Evolutionary conservation across 2,329 filamentous ascomycete genomes (phyloP), one percentile per base, ranked within the genome.

Genomic region (Pseudovirgaria hyperparasitica): DNA sequence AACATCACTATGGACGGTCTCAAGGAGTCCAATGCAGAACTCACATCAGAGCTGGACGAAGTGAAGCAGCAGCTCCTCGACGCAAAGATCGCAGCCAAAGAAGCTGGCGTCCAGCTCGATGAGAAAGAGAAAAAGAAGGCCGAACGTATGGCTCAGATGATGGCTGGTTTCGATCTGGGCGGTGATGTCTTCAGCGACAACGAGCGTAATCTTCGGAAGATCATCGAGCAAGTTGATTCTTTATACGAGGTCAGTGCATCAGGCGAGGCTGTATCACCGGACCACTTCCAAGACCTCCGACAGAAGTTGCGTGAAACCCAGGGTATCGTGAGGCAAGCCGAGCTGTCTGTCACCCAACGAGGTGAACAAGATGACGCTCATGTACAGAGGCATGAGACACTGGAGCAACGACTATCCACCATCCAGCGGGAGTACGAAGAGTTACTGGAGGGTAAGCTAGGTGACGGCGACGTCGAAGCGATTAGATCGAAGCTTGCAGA

Each of bases 61-160:
- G 71, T 96, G 33, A 96, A 96, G 62, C 86, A 94, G 54, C 86
- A 94, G 49, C 72, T 98, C 27, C 67, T 96, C 11, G 86, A 96
- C 52, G 85, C 90, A 24, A 87, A 87, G 62, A 94, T 96, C 81
- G 90, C 76, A 41, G 85, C 87, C 31, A 92, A 90, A 61, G 90
- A 96, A 59, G 87, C 81, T 2, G 85, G 73, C 23, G 85, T 85
- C 6, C 78, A 84, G 10, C 62, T 92, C 12, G 87, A 96, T 42
- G 90, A 96, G 58, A 98, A 98, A 67, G 92, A 96, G 59, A 87
- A 85, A 66, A 86, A 85, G 62, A 98, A 98, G 68, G 84, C 86
- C 1, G 90, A 98, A 61, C 90, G 92, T 59, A 98, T 98, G 90
- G 90, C 90, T 22, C 82, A 94, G 68, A 98, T 98, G 90, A 94